A percentile compares a stretch with the other conserved stretches of the same genome.
Evolutionary conservation across 495 filamentous ascomycete genomes (phyloP).

Genomic region (Poronia punctata): DNA sequence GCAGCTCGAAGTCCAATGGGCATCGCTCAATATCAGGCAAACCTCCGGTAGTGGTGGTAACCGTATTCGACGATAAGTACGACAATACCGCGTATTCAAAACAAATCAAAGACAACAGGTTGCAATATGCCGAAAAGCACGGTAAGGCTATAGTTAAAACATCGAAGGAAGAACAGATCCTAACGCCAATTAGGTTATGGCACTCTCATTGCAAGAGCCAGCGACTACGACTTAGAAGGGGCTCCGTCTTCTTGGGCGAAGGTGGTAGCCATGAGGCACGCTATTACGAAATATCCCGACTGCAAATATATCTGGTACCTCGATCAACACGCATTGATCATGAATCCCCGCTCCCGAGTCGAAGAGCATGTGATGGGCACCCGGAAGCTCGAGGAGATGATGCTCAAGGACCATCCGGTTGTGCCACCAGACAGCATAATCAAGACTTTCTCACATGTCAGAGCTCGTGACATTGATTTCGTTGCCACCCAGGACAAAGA

Average conservation of each 20-base stretch:
- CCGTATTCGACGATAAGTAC: conserved; percentile 62
- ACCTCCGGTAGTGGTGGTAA: conserved; percentile 79
- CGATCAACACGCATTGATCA: conserved; percentile 76
- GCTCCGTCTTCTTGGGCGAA: conserved; percentile 67
- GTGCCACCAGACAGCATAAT: conserved; percentile 96
- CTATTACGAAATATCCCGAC: conserved; percentile 69
- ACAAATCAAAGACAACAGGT: conserved; percentile 71
- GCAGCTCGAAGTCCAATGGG: conserved; percentile 27
- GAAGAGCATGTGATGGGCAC: conserved; percentile 63
- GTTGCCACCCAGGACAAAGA: conserved; percentile 79
- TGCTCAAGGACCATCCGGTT: conserved; percentile 77
- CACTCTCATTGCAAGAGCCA: conserved; percentile 68
- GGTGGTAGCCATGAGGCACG: conserved; percentile 83
- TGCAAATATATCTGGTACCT: conserved; percentile 79
- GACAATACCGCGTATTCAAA: conserved; percentile 58
- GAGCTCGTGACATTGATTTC: conserved; percentile 69
- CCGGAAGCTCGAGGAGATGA: conserved; percentile 61
- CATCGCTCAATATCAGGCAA: conserved; percentile 54
- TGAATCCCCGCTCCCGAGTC: conserved; percentile 68
- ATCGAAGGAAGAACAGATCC: conserved; percentile 1
- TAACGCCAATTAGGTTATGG: conserved; percentile 61
- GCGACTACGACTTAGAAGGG: conserved; percentile 68
- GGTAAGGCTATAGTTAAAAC: conserved; percentile 48
- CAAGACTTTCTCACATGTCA: conserved; percentile 81
- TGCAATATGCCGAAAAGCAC: conserved; percentile 80